A percentile compares a stretch with the other conserved stretches of the same genome.
Evolutionary conservation across 2,329 filamentous ascomycete species (phyloP).

Genomic region (Lasiodiplodia citricola): DNA sequence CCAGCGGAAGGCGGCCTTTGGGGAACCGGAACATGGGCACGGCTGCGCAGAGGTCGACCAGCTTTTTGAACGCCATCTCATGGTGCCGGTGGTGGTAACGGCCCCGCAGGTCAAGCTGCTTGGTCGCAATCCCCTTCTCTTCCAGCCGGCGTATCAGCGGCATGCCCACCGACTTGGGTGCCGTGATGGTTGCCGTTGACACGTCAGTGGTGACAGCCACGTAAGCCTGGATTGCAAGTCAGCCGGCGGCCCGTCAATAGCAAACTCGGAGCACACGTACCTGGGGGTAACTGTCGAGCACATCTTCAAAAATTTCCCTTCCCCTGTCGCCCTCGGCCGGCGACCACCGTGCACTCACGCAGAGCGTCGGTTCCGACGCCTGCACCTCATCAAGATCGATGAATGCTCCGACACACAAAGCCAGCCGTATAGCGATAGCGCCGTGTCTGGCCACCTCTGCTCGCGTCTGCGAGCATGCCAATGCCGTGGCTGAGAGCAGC

Average conservation of each 20-base stretch:
- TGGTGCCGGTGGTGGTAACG: neutral
- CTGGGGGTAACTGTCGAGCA: neutral
- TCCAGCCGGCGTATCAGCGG: neutral
- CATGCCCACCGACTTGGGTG: neutral
- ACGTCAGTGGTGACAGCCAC: neutral
- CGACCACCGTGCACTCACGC: neutral
- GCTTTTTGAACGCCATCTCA: neutral
- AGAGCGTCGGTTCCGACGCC: conserved; percentile 1
- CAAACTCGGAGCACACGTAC: neutral
- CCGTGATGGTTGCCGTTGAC: neutral
- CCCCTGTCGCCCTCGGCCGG: too few relatives aligned
- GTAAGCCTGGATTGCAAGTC: neutral
- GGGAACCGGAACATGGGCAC: neutral
- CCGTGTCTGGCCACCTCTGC: neutral
- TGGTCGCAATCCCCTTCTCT: neutral
- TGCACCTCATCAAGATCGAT: conserved; percentile 21
- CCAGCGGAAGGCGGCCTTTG: neutral
- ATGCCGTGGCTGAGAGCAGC: neutral
- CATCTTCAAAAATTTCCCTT: neutral
- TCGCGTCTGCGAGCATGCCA: neutral
- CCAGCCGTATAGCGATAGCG: conserved; percentile 19
- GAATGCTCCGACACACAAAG: conserved; percentile 21
- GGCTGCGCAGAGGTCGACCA: neutral
- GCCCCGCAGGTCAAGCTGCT: neutral
- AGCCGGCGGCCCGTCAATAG: neutral